A percentile compares a stretch with the other conserved stretches of the same genome.
Evolutionary conservation across 371 early-diverging fungal species (phyloP).

Genomic region (Capillidium heterosporum): DNA sequence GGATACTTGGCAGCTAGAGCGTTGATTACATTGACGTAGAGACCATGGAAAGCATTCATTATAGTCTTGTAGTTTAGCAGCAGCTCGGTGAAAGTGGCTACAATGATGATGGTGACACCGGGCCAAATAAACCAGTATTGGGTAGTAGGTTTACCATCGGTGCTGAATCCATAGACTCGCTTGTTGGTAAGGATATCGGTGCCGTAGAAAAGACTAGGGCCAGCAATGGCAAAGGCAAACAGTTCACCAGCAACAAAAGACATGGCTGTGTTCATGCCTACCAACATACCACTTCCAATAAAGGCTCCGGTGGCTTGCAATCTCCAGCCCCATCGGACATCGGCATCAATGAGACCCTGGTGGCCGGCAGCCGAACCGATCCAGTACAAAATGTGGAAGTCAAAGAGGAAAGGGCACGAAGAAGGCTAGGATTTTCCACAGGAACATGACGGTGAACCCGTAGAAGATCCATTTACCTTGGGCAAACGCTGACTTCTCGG

Average conservation of each 20-base stretch:
- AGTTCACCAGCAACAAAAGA: background rate
- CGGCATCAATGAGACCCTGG: slow-evolving; percentile 24
- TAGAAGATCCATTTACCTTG: slow-evolving; percentile 27
- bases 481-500: slow-evolving; percentile 12
- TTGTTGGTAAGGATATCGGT: background rate
- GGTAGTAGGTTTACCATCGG: slow-evolving; percentile 6
- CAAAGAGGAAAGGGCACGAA: slow-evolving; percentile 34
- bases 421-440: slow-evolving; percentile 27
- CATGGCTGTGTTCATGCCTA: slow-evolving; percentile 28
- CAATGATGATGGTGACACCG: slow-evolving; percentile 50
- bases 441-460: slow-evolving; percentile 22
- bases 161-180: background rate
- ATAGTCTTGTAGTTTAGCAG: slow-evolving; percentile 28
- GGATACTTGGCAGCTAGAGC: background rate
- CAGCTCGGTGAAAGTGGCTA: slow-evolving; percentile 38
- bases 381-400: slow-evolving; percentile 33
- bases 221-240: background rate
- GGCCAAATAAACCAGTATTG: slow-evolving; percentile 46
- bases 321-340: slow-evolving; percentile 32
- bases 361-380: slow-evolving; percentile 26
- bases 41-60: slow-evolving; percentile 29
- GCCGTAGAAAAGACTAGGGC: background rate
- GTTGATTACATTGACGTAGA: slow-evolving; percentile 12
- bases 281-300: slow-evolving; percentile 52
- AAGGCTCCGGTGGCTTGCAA: slow-evolving; percentile 35